Conservation (phyloP, 1,139 yeast species). For the Suhomyces wounanorum region DNA sequence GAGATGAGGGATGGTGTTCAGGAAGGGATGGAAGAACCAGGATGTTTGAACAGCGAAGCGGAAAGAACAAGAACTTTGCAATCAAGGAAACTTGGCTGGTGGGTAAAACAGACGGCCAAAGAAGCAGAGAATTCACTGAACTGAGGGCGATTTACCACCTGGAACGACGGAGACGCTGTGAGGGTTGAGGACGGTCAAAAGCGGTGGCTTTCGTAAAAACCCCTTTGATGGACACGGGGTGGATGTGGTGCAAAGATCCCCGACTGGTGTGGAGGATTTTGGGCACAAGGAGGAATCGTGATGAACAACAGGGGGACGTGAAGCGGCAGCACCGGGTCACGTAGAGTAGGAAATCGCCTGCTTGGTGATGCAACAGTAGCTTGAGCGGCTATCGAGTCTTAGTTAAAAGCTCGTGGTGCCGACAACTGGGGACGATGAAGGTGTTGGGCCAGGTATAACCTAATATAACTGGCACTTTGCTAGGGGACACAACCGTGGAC, state of each 20-base stretch:
- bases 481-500: background rate
- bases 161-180: no score
- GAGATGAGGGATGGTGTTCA: background rate
- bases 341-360: background rate
- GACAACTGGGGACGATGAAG: background rate
- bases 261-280: no score
- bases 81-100: no score
- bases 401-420: conserved; percentile 15
- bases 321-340: background rate
- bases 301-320: background rate
- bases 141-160: no score
- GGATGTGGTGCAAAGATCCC: no score
- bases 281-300: no score
- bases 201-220: no score
- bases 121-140: no score
- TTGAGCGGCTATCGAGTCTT: conserved; percentile 11
- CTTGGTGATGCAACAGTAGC: background rate
- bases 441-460: conserved; percentile 13
- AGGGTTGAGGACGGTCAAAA: no score
- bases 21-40: background rate
- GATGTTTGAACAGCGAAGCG: background rate
- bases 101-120: no score
- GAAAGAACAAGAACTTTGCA: background rate
- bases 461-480: conserved; percentile 14
- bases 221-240: background rate